Evolutionary conservation across 2,329 filamentous ascomycete genomes (phyloP).

Genomic region (Scleromitrula shiraiana): DNA sequence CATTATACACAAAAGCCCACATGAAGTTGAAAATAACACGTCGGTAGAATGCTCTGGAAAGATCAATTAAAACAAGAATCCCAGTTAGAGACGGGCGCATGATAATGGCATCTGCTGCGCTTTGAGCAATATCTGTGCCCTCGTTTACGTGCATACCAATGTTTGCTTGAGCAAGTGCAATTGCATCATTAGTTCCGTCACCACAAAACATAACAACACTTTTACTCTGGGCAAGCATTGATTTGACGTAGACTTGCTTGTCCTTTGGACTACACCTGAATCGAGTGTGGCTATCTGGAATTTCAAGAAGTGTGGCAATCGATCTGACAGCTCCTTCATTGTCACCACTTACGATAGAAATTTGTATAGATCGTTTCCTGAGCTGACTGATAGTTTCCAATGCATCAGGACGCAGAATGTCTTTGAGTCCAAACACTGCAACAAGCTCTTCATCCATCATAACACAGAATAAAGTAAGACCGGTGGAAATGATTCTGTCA

Average conservation of each 20-base stretch:
- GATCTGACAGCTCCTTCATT: conserved; percentile 40
- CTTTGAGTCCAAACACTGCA: no score
- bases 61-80: conserved; percentile 45
- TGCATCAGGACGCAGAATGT: no score
- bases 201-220: conserved; percentile 58
- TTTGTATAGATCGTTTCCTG: no score
- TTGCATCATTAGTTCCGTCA: conserved; percentile 73
- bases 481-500: no score
- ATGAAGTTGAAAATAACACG: no score
- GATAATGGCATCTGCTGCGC: conserved; percentile 62
- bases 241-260: conserved; percentile 21
- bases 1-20: no score
- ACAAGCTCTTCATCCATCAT: conserved; percentile 32
- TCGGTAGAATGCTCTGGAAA: no score
- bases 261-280: conserved; percentile 31
- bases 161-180: conserved; percentile 61
- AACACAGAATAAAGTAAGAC: conserved; percentile 41
- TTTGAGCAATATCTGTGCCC: conserved; percentile 55
- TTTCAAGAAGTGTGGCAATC: no score
- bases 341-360: no score
- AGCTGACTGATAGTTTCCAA: no score
- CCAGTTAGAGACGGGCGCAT: conserved; percentile 48
- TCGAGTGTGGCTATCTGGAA: conserved; percentile 30
- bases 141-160: conserved; percentile 62
- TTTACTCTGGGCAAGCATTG: not conserved